Conservation (phyloP, 805 yeast species). For the Komagataella ulmi region DNA sequence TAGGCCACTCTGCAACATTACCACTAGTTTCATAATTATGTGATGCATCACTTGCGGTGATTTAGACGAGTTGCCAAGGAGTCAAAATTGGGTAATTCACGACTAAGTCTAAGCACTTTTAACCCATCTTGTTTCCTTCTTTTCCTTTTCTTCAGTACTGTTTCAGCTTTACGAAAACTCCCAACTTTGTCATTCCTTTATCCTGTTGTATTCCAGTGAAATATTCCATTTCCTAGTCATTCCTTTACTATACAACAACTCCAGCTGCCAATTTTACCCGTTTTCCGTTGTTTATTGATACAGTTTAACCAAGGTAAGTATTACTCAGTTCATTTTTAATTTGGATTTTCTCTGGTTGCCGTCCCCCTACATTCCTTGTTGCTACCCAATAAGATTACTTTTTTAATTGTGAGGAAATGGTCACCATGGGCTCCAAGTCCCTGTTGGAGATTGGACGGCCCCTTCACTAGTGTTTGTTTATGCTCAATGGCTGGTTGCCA, state of each 20-base stretch:
- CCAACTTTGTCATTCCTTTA: not conserved
- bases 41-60: too few relatives aligned
- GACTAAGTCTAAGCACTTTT: not conserved
- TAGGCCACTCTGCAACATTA: not conserved
- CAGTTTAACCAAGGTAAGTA: slow-evolving; percentile 9
- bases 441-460: not conserved
- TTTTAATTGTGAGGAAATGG: not conserved
- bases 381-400: not conserved
- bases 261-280: slow-evolving; percentile 13
- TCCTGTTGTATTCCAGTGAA: not conserved
- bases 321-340: slow-evolving; percentile 35
- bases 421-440: not conserved
- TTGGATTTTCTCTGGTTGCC: slow-evolving; percentile 3
- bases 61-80: not conserved
- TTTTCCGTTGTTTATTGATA: slow-evolving; percentile 3
- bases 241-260: slow-evolving; percentile 1
- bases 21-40: not conserved
- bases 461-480: slow-evolving; percentile 17
- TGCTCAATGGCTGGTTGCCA: not conserved
- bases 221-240: slow-evolving; percentile 1
- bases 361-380: not conserved
- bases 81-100: not conserved
- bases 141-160: not conserved
- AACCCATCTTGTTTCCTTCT: not conserved
- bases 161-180: not conserved